Evolutionary conservation across 495 filamentous ascomycete species (phyloP), one percentile per base, ranked within the genome.

Genomic region (Podospora australis): DNA sequence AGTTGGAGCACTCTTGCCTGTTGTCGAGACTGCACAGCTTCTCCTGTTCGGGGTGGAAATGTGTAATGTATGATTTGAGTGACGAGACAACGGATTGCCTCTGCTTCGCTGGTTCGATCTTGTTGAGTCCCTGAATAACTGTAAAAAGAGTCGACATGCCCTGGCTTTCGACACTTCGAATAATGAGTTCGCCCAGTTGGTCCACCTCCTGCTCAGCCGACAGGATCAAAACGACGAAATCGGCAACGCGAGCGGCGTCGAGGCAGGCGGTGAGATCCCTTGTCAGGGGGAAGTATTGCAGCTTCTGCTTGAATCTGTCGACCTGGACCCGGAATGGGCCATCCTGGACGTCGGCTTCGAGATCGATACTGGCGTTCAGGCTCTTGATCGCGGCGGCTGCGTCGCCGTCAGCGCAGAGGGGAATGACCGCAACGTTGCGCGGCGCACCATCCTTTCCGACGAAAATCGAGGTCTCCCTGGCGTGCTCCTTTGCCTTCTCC

Each of bases 291-390:
- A 96, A 67, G 66, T 94, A 98, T 63, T 89, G 80, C 22, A 97
- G 60, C 58, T 84, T 95, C 63, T 95, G 90, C 66, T 92, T 91
- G 72, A 97, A 97, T 30, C 90, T 73, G 45, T 95, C 90, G 42
- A 98, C 73, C 9, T 83, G 71, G 13, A 88, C 79, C 46, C 79
- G 78, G 42, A 81, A 65, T 44, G 69, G 69, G 26, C 30, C 76
- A 38, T 80, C 74, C 16, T 75, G 61, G 34, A 87, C 67, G n/a
- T 88, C 81, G 44, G 73, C 69, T 30, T 84, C 78, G 20, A 97
- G 74, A 61, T 95, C 90, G 44, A 95, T 69, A 61, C 88, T 90
- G 20, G 68, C 70, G 68, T 88, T 90, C 62, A 98, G 62, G 47
- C 73, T 72, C 39, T 65, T 68, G 39, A 96, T 83, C 9, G 86